Base-by-base conservation (phyloP, 2,329 filamentous ascomycete genomes). In the Gyromitra esculenta region DNA sequence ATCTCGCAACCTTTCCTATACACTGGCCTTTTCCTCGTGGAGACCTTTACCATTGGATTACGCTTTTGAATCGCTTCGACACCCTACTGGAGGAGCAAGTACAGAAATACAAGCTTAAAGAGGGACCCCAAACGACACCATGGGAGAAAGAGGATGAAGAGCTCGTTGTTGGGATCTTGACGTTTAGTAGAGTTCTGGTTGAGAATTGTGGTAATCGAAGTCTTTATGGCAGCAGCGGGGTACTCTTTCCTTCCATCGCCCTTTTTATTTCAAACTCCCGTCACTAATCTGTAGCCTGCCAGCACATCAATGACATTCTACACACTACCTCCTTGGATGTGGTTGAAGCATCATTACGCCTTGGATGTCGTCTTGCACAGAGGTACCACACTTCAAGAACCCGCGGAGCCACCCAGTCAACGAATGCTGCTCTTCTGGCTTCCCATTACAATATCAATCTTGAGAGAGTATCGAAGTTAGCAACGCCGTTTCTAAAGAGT, bases 11-110 rank as follows among this genome's bases (percentile, higher is more conserved):
- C 72, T 98, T 98, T 83, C 94, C 95, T 75, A 90, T 91, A 79
- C 87, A 91, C 87, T 99, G 96, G 96, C 94, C 94, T 1, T 97
- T 98, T 82, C 95, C 95, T 50, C 90, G 95, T 83, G 96, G 96
- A 77, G 96, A 99, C 83, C 86, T 98, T 39, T 98, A 98, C 83
- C 95, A 99, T 86, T 99, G 96, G 96, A 97, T 99, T 80, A 91
- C 92, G 37, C 88, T 97, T 31, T 85, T 99, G 76, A 97, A 99
- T 84, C 91, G 94, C 74, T 98, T 99, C 84, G 96, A 99, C 84
- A 89, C 89, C 81, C 90, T 98, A 79, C 86, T 99, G 52, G 93
- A 97, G 81, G 86, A 89, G 50, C 94, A 97, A 83, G 93, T 91
- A 83, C 87, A 89, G 73, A 90, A 89, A 79, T 99, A 99, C 85